Percentiles rank a stretch among this genome's conserved stretches.
Evolutionary conservation across 192 early-diverging fungal genomes (phyloP).

Genomic region (Spizellomyces punctatus): DNA sequence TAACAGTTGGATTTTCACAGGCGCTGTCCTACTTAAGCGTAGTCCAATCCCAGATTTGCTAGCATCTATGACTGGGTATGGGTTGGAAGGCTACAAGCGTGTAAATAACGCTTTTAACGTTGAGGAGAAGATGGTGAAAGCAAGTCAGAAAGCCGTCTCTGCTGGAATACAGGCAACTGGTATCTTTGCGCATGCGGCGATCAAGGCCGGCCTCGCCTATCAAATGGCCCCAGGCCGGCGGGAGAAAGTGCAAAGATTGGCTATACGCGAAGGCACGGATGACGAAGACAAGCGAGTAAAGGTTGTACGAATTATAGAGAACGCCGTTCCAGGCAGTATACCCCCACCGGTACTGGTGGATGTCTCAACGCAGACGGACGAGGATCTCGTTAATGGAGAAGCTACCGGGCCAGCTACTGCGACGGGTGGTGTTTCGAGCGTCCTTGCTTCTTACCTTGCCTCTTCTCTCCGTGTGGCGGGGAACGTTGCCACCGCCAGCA

Average conservation of each 20-base stretch:
- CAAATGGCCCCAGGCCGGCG: conserved; percentile 7
- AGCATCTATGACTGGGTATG: conserved; percentile 19
- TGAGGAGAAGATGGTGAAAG: conserved; percentile 31
- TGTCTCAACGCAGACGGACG: conserved; percentile 13
- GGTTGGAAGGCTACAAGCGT: conserved; percentile 36
- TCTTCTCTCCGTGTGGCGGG: conserved; percentile 14
- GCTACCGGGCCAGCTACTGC: neutral
- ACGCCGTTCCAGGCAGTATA: conserved; percentile 8
- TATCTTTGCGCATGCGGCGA: conserved; percentile 40
- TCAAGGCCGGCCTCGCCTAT: conserved; percentile 46
- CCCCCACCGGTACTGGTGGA: conserved; percentile 1
- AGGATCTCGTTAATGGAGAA: neutral
- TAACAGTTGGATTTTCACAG: neutral
- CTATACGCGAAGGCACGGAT: neutral
- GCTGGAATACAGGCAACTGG: conserved; percentile 32
- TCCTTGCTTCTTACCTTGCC: conserved; percentile 8
- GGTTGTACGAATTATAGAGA: conserved; percentile 6
- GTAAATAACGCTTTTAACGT: conserved; percentile 44
- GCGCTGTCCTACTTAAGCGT: conserved; percentile 44
- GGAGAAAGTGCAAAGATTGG: neutral
- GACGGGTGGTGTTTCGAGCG: neutral
- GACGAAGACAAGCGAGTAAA: conserved; percentile 5
- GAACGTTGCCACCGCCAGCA: conserved; percentile 18
- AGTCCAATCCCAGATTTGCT: conserved; percentile 44
- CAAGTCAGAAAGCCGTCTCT: conserved; percentile 37